phyloP scores from a whole-genome alignment of 768 basidiomycete genomes.

The Strobilomyces confusus region DNA sequence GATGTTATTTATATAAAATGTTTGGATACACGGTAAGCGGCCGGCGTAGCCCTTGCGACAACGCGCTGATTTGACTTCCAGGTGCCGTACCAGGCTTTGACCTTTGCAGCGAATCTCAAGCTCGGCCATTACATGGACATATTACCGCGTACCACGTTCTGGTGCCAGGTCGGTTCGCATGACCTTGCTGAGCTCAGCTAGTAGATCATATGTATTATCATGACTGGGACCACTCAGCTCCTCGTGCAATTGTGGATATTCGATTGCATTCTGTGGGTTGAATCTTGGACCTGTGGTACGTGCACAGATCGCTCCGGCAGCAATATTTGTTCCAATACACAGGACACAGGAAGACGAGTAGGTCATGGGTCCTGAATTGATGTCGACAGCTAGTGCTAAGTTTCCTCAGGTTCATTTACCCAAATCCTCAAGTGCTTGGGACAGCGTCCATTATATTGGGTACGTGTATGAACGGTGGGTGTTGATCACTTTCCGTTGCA shows the following conservation, averaged over 20 bases:
- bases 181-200: neutral
- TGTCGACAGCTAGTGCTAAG: neutral
- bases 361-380: neutral
- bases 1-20: slow-evolving; percentile 87
- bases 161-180: slow-evolving; percentile 44
- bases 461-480: slow-evolving; percentile 10
- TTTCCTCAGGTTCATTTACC: slow-evolving; percentile 45
- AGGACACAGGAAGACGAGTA: slow-evolving; percentile 41
- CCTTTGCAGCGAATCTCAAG: slow-evolving; percentile 74
- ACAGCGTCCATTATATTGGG: slow-evolving; percentile 54
- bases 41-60: neutral
- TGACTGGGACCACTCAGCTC: slow-evolving; percentile 72
- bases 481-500: slow-evolving; percentile 7
- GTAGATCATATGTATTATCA: slow-evolving; percentile 56
- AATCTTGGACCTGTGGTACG: neutral
- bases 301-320: slow-evolving; percentile 23
- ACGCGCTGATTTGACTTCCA: slow-evolving; percentile 1
- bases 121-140: slow-evolving; percentile 65
- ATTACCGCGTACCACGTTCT: slow-evolving; percentile 72
- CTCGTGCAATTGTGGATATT: slow-evolving; percentile 78
- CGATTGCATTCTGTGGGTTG: slow-evolving; percentile 47
- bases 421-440: slow-evolving; percentile 48
- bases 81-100: slow-evolving; percentile 45
- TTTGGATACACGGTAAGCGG: slow-evolving; percentile 61
- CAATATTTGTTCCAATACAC: slow-evolving; percentile 43